These are phyloP conservation scores for Xylariales sp. DNA, from an alignment of 2,329 filamentous ascomycete genomes.

Conservation along the genomic window DNA sequence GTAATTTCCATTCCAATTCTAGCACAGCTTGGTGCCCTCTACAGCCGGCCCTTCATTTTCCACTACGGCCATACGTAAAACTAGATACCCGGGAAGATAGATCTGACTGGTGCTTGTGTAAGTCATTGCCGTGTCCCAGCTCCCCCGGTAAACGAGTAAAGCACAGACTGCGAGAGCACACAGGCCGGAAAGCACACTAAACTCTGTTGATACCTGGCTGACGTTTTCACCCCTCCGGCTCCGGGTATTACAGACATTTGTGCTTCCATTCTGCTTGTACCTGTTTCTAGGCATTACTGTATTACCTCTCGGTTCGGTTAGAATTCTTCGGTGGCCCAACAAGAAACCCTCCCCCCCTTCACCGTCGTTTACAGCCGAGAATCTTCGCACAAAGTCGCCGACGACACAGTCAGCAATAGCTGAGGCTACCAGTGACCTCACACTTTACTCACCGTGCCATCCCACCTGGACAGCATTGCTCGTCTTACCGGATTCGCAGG, in stretches of 20 bases:
- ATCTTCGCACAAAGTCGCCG: slow-evolving; percentile 17
- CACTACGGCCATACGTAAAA: slow-evolving; percentile 15
- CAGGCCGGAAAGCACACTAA: not conserved
- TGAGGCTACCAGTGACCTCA: slow-evolving; percentile 19
- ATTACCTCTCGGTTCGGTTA: slow-evolving; percentile 22
- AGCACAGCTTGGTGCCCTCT: slow-evolving; percentile 24
- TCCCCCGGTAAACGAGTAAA: not conserved
- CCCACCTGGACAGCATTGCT: slow-evolving; percentile 39
- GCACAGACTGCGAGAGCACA: not conserved
- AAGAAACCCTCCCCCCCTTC: slow-evolving; percentile 11
- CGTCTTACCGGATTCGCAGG: slow-evolving; percentile 42
- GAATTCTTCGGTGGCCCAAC: slow-evolving; percentile 15
- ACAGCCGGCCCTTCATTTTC: slow-evolving; percentile 13
- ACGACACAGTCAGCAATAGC: slow-evolving; percentile 33
- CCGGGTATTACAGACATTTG: slow-evolving; percentile 30
- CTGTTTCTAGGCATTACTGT: slow-evolving; percentile 26
- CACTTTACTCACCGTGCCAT: slow-evolving; percentile 8
- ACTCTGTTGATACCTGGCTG: slow-evolving; percentile 14
- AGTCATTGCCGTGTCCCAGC: slow-evolving; percentile 23
- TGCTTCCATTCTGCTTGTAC: slow-evolving; percentile 32
- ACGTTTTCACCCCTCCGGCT: slow-evolving; percentile 16
- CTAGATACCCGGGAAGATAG: slow-evolving; percentile 38
- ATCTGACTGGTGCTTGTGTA: slow-evolving; percentile 37
- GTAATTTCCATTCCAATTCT: slow-evolving; percentile 26
- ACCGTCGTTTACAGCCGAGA: slow-evolving; percentile 10